Evolutionary conservation across 306 rosid species (phyloP), one percentile per base, ranked within the genome.

Genomic region (Cicer cuneatum): DNA sequence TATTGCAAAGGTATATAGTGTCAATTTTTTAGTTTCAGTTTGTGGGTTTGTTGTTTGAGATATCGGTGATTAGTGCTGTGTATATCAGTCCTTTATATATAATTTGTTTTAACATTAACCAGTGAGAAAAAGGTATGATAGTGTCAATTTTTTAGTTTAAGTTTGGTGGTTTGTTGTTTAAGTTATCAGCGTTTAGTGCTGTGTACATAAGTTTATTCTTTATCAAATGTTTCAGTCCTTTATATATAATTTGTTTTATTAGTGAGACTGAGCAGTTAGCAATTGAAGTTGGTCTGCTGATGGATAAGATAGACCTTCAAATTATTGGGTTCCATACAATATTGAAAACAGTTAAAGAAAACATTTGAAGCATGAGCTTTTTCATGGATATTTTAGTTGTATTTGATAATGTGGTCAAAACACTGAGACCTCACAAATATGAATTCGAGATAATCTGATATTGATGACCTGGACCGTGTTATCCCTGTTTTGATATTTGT

Each of bases 1-100:
- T 66, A 89, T 92, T 73, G 99, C 99, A 66, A 87, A 92, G 97
- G 99, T 90, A 53, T 71, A 47, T 66, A 38, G 41, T 41, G 3
- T 53, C 15, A 14, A 24, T 66, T 64, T 66, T 37, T 9, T 12
- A 4, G 45, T 7, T 48, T 15, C 39, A 48, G 62, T 13, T 29
- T 18, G 38, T 57, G 72, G 54, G 13, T 75, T 51, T 61, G 21
- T 54, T 48, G 66, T 65, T 61, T 52, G 61, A 57, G 37, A 53
- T 33, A n/a, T 14, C 49, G 12, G 63, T 21, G 49, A 43, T 15
- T 51, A 16, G 47, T 60, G 35, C n/a, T 51, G 76, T 43, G 46
- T 42, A 35, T 6, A 42, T 80, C 51, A 49, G 68, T 59, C 40
- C 58, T 0, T 43, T 24, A 18, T 47, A 7, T 15, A 16, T 54